A percentile compares a stretch with the other conserved stretches of the same genome.
Conservation (phyloP, 2,329 filamentous ascomycete species). For the Neurospora sp. region DNA sequence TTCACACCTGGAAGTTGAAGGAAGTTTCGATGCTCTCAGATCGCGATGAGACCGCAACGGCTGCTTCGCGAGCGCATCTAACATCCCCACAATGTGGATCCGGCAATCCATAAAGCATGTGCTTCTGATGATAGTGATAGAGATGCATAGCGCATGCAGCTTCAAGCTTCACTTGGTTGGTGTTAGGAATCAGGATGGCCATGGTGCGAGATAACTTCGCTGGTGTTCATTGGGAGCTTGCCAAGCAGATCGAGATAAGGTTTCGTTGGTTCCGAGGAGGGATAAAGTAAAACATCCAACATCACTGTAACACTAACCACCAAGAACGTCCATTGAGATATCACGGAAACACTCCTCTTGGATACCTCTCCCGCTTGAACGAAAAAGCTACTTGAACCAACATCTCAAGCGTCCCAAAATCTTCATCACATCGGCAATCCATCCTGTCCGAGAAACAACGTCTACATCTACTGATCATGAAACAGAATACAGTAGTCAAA, state of each 20-base stretch:
- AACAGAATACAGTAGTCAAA: neutral
- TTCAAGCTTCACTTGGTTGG: neutral
- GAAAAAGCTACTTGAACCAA: neutral
- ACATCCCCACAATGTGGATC: neutral
- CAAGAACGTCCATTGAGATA: neutral
- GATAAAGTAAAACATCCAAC: neutral
- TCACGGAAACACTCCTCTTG: neutral
- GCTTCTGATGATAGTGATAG: neutral
- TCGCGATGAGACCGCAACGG: neutral
- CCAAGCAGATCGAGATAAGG: neutral
- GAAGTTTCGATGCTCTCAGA: neutral
- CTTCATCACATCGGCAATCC: neutral
- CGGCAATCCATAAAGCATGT: neutral
- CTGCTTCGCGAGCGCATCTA: neutral
- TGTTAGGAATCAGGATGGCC: neutral
- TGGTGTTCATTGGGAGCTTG: neutral
- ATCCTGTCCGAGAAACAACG: neutral
- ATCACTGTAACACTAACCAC: neutral
- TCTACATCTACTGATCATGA: neutral
- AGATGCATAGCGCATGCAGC: neutral
- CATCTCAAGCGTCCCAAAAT: neutral
- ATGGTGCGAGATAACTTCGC: neutral
- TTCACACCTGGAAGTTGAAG: neutral
- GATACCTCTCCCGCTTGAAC: neutral
- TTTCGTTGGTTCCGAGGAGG: neutral